Evolutionary conservation across 345 rosid species (phyloP).

Genomic region (Populus simonii): DNA sequence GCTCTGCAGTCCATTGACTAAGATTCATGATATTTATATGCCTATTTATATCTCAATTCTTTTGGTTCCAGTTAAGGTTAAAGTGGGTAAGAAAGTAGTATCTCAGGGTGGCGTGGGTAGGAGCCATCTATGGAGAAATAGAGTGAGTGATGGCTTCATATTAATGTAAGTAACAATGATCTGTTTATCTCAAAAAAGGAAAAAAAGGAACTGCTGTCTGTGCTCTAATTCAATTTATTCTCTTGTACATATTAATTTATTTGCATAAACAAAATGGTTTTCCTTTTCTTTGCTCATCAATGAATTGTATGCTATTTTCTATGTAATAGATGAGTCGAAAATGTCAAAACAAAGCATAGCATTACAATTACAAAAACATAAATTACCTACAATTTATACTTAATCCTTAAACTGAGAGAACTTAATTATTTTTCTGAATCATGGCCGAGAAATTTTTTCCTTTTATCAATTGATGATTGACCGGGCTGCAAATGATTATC

Average conservation of each 20-base stretch:
- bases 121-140: constrained; percentile 36
- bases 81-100: constrained; percentile 35
- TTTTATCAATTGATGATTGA: background rate
- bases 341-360: background rate
- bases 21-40: background rate
- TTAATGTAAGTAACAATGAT: constrained; percentile 38
- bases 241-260: background rate
- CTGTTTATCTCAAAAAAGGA: background rate
- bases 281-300: background rate
- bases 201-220: background rate
- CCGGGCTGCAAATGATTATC: background rate
- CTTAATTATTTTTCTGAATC: background rate
- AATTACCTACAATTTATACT: background rate
- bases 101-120: constrained; percentile 35
- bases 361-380: background rate
- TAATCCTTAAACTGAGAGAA: background rate
- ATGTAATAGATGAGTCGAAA: background rate
- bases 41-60: background rate
- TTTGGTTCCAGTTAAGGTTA: constrained; percentile 47
- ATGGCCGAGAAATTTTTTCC: background rate
- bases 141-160: constrained; percentile 44
- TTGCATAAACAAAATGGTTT: background rate
- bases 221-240: background rate
- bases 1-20: background rate
- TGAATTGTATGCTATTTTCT: background rate